These are phyloP conservation scores for Colletotrichum limetticola DNA, from an alignment of 2,329 filamentous ascomycete species.

Conservation along the genomic window DNA sequence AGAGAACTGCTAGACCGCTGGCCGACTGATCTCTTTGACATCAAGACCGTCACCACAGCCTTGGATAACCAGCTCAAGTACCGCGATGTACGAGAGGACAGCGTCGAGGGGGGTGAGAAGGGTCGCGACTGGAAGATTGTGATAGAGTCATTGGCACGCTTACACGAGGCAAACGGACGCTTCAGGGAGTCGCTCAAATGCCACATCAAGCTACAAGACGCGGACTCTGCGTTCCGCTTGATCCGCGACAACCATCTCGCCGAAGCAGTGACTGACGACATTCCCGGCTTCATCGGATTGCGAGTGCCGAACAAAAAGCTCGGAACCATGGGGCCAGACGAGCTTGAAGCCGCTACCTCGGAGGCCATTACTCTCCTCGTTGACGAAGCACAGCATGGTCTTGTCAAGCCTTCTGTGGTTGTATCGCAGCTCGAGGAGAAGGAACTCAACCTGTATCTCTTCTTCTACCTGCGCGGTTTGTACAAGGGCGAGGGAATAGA, in stretches of 20 bases:
- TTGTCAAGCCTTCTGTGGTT: conserved; percentile 81
- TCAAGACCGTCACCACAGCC: conserved; percentile 78
- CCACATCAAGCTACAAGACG: conserved; percentile 92
- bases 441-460: conserved; percentile 79
- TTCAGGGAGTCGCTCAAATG: conserved; percentile 86
- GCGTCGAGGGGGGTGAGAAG: conserved; percentile 76
- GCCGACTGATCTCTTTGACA: conserved; percentile 86
- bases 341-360: conserved; percentile 82
- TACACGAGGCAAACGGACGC: conserved; percentile 85
- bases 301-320: conserved; percentile 81
- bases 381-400: conserved; percentile 89
- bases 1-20: conserved; percentile 84
- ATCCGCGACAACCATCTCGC: conserved; percentile 92
- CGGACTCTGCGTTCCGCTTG: conserved; percentile 85
- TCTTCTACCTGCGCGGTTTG: conserved; percentile 88
- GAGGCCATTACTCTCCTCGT: conserved; percentile 90
- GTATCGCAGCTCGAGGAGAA: conserved; percentile 79
- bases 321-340: conserved; percentile 70
- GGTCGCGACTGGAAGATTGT: conserved; percentile 89
- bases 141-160: conserved; percentile 84
- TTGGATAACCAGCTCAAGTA: conserved; percentile 86
- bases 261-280: conserved; percentile 88
- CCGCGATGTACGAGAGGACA: conserved; percentile 79
- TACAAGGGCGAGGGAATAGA: conserved; percentile 80
- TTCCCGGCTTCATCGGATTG: conserved; percentile 87